Base-by-base conservation (phyloP, 2,329 filamentous ascomycete species). In the Aspergillus fijiensis region DNA sequence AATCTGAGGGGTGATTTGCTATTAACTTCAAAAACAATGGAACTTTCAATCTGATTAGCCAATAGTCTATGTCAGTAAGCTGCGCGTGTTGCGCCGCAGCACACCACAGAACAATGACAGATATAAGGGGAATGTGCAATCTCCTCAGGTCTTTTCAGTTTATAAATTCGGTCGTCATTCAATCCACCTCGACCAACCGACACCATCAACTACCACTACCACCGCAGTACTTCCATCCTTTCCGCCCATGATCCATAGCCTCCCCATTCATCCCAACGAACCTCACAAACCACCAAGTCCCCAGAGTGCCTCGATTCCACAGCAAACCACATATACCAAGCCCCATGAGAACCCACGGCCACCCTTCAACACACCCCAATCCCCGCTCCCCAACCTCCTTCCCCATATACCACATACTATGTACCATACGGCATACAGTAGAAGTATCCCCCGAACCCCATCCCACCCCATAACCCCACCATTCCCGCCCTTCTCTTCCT, bases 141-240 rank as follows among this genome's bases (percentile, higher is more conserved):
- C 74, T 77, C 76, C 75, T 79, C 77, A 79, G 77, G 74, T 78
- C 76, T 78, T 78, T 77, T 77, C 73, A 77, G 73, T 79, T 77
- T 75, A 67, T 67, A 64, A 35, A 45, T 69, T 66, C 65, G 69
- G 70, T 74, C 76, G 63, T 77, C 76, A 78, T 75, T 61, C 75
- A 67, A 67, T 68, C 67, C 66, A 67, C 57, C 58, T 61, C 48
- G 52, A 61, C 62, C 53, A 65, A 45, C 39, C 39, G n/a, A 45
- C 39, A 45, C 16, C 16, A 45, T 45, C 35, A 45, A 45, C 39
- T 19, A 19, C 14, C 62, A 58, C 61, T 65, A 55, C 61, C 64
- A 55, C 70, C 70, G 71, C 72, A 70, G 72, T 74, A 67, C 70
- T 68, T 55, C 14, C 39, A 35, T 14, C 39, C 39, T 45, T 19